Base-by-base conservation (phyloP, 2,329 filamentous ascomycete species). In the Myriosclerotinia scirpicola region DNA sequence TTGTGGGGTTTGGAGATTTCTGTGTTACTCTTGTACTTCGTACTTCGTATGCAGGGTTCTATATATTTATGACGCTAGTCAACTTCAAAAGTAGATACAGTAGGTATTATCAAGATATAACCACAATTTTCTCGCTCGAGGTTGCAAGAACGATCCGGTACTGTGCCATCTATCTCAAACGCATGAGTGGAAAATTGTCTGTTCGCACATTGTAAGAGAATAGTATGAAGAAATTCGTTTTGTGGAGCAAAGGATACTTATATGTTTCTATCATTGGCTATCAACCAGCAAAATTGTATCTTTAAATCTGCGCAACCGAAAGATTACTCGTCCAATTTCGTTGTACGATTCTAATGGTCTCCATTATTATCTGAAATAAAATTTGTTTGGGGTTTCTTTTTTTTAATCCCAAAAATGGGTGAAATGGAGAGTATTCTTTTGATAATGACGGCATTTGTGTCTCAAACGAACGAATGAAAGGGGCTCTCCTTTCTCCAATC, bases 121-220 rank as follows among this genome's bases (percentile, higher is more conserved):
- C 22, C 30, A n/a, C 22, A 5, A 12, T 30, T 26, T 36, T 22
- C 48, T 30, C 20, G n/a, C 36, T 60, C 42, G 14, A 59, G 56
- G 20, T 48, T 60, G 30, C 42, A 60, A 60, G 56, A 48, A 36
- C 56, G 30, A 20, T 60, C 56, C 56, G 30, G 56, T 48, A 60
- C 30, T 60, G 42, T 60, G n/a, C 42, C 22, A 60, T 60, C 44
- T 22, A 60, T 60, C 58, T 50, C 58, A 60, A 60, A 60, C 58
- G 58, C 30, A 60, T 30, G n/a, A 30, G 30, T 34, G 44, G 44
- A 60, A 38, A 20, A 38, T 50, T 60, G 34, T 50, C 58, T 60
- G 44, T 38, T 38, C 44, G n/a, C 44, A 60, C 30, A 17, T 8
- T 48, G 30, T 38, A 36, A 60, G 40, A 60, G 30, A 38, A 60